Base-by-base conservation (phyloP, 371 early-diverging fungal species). In the Lichtheimia hyalospora region DNA sequence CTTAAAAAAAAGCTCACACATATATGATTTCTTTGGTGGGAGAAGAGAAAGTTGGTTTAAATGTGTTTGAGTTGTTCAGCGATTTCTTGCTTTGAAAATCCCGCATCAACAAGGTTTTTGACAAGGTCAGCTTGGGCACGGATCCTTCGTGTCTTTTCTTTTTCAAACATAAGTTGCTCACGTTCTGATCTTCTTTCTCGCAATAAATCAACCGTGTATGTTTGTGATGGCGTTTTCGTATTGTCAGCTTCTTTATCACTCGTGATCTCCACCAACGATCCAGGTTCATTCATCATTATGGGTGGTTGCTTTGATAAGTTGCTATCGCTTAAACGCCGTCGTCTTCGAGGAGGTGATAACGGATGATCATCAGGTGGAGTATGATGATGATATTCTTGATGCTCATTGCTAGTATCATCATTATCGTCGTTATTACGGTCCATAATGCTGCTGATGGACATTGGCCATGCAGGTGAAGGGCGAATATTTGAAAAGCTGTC, bases 41-140 rank as follows among this genome's bases (percentile, higher is more conserved):
- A 27, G 25, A 25, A 27, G 3, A 27, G 27, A 27, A 27, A 7
- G 34, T 34, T 34, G 34, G 10, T 34, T 34, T 8, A 34, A 2
- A 34, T 34, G 34, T 34, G 34, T 10, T 34, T 34, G 10, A 77
- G 62, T 66, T 77, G 77, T 53, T 77, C 70, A 43, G 71, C 65
- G 64, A 77, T 77, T 25, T 74, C 74, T 15, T 65, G 53, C 60
- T 77, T 73, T 39, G 70, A 66, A 56, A 77, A 77, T 5, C 77
- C 77, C 15, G 77, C 77, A 24, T 77, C 74, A 54, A 71, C 55
- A 12, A 77, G 49, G 57, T 74, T 69, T 49, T 72, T 77, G 34
- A 77, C 74, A 41, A 77, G 62, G n/a, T 77, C 77, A 21, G 77
- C 74, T 60, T 71, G 74, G 8, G 77, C 77, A 49, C 74, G 71